These are phyloP conservation scores for Cladorrhinum samala DNA, from an alignment of 495 filamentous ascomycete species.

Conservation along the genomic window DNA sequence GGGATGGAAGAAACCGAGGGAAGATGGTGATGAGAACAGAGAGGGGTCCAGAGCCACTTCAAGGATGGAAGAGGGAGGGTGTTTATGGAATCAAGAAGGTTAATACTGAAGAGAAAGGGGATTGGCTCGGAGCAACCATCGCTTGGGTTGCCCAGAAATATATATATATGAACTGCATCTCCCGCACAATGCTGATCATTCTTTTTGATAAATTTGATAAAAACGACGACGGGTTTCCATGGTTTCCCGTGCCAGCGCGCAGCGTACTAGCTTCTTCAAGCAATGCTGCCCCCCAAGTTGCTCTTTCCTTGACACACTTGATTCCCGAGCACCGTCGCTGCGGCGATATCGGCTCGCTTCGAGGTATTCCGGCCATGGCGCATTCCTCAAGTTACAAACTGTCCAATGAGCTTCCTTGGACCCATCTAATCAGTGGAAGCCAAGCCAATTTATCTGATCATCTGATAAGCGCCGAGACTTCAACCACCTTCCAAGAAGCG, in stretches of 20 bases:
- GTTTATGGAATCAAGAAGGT: too few relatives aligned
- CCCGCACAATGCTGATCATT: too few relatives aligned
- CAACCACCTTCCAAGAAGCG: neutral
- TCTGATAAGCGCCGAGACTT: conserved; percentile 12
- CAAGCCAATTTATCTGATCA: conserved; percentile 26
- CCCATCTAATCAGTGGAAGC: conserved; percentile 7
- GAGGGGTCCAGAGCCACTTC: too few relatives aligned
- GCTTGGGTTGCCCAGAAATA: too few relatives aligned
- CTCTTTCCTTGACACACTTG: neutral
- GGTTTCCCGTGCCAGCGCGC: too few relatives aligned
- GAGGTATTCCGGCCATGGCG: too few relatives aligned
- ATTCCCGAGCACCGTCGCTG: conserved; percentile 11
- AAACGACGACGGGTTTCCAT: neutral
- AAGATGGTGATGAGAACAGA: neutral
- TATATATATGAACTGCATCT: too few relatives aligned
- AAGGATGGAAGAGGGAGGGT: too few relatives aligned
- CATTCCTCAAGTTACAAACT: neutral
- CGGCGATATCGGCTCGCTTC: neutral
- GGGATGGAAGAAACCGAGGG: neutral
- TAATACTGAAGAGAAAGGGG: too few relatives aligned
- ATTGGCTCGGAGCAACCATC: too few relatives aligned
- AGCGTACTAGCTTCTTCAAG: neutral
- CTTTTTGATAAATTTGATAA: neutral
- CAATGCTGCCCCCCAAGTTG: neutral
- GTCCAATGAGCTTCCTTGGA: neutral